A percentile compares a stretch with the other conserved stretches of the same genome.
Conservation (phyloP, 2,329 filamentous ascomycete genomes). For the Neonectria hederae region DNA sequence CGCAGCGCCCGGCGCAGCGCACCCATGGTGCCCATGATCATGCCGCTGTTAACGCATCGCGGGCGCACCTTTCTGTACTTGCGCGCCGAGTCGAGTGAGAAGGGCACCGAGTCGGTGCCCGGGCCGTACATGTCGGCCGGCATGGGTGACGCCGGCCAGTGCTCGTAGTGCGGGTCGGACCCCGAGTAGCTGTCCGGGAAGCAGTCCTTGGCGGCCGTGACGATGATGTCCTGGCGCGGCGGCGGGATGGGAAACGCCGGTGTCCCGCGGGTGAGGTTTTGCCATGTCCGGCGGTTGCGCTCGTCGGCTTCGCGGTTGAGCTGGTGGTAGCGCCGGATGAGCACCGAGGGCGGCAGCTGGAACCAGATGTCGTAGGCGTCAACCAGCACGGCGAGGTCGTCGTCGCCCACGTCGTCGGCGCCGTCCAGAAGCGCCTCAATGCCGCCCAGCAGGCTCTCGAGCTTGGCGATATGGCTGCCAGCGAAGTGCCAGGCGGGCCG, state of each 20-base stretch:
- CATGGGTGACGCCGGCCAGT: conserved; percentile 51
- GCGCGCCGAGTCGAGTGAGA: conserved; percentile 45
- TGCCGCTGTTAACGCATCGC: conserved; percentile 48
- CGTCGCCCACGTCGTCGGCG: conserved; percentile 33
- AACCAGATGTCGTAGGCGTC: conserved; percentile 54
- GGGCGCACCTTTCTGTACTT: conserved; percentile 47
- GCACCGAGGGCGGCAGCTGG: conserved; percentile 50
- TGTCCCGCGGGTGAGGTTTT: background rate
- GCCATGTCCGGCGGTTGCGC: conserved; percentile 41
- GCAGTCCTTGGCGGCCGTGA: conserved; percentile 50
- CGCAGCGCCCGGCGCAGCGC: conserved; percentile 38
- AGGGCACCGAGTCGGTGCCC: conserved; percentile 43
- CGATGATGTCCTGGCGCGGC: conserved; percentile 46
- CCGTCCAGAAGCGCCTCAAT: conserved; percentile 43
- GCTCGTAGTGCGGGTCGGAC: conserved; percentile 48
- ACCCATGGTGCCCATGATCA: conserved; percentile 50
- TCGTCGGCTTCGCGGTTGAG: conserved; percentile 48
- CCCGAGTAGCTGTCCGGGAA: conserved; percentile 46
- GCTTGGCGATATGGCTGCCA: conserved; percentile 52
- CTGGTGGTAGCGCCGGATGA: conserved; percentile 49
- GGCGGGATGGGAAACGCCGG: conserved; percentile 43
- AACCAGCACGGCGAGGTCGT: conserved; percentile 50
- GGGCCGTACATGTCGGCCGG: conserved; percentile 47
- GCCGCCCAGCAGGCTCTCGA: conserved; percentile 46
- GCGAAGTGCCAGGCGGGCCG: conserved; percentile 49